Evolutionary conservation across 2,329 filamentous ascomycete genomes (phyloP).

Genomic region (Pseudocercospora fuligena): DNA sequence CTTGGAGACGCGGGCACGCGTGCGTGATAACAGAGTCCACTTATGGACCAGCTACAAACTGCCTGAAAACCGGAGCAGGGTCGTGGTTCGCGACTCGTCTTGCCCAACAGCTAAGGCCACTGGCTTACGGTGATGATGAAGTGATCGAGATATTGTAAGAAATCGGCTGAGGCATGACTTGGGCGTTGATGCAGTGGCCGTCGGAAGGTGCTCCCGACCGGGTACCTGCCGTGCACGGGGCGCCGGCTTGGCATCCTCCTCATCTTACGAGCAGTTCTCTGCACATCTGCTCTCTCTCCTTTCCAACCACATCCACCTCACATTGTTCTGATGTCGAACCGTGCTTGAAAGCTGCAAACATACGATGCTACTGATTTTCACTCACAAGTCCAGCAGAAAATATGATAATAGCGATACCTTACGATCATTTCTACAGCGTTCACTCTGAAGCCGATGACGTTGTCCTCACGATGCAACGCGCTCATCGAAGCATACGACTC

Average conservation of each 20-base stretch:
- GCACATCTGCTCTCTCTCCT: too few species aligned
- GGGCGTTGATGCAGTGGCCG: not conserved
- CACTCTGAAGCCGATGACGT: not conserved
- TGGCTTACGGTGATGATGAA: not conserved
- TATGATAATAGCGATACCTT: not conserved
- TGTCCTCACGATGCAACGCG: not conserved
- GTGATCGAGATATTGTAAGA: not conserved
- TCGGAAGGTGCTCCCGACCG: not conserved
- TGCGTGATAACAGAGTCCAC: not conserved
- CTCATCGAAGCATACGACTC: conserved; percentile 4
- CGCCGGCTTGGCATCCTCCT: not conserved
- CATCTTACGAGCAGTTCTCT: not conserved
- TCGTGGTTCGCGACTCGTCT: not conserved
- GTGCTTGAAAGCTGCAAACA: not conserved
- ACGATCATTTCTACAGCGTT: not conserved
- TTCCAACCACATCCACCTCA: too few species aligned
- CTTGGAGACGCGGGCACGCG: not conserved
- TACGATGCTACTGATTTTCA: not conserved
- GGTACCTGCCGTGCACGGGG: not conserved
- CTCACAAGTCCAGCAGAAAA: not conserved
- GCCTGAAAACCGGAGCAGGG: not conserved
- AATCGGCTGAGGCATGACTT: not conserved
- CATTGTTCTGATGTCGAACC: not conserved
- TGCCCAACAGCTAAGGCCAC: not conserved
- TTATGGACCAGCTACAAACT: not conserved